Base-by-base conservation (phyloP, 768 basidiomycete genomes). In the Suillus clintonianus region DNA sequence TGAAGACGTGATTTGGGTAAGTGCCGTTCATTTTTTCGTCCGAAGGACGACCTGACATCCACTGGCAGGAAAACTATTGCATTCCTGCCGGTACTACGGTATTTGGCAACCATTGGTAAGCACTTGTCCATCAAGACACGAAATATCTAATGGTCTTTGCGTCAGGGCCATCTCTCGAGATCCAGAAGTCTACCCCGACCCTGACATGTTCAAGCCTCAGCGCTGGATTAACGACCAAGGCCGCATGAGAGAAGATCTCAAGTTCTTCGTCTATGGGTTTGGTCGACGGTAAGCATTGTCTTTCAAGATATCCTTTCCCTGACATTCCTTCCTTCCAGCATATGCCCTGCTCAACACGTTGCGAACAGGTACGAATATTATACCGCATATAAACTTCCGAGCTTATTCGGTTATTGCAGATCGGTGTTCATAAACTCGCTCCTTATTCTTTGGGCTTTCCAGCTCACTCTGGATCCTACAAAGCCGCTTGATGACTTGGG, bases 391-490 rank as follows among this genome's bases (percentile, higher is more conserved):
- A 7, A 48, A 27, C 22, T 27, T 48, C 24, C 24, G 7, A 27
- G 47, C 53, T 54, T 32, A 54, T 32, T 5, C 11, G 14, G 9
- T 39, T 64, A 19, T 59, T 82, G 19, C 61, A 85, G 86, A 14
- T 89, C 88, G 1, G 70, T 90, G 0, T 88, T 86, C 71, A 76
- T 89, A 51, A 89, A 86, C 68, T 83, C 86, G 0, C 85, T 87
- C 0, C 75, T 87, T n/a, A 71, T 86, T 10, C 78, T 87, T 13
- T 89, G 87, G 86, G 82, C 86, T 0, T 90, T 89, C 77, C 79
- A 73, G 1, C 73, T 90, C 32, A 76, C 72, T 5, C 68, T 81
- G 36, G 83, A 86, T 63, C 79, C 83, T 0, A 67, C 71, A 4
- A 71, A 75, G 5, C 86, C 86, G 0, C 87, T 90, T 61, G 84